These are phyloP conservation scores for Leucaena leucocephala DNA, from an alignment of 306 rosid species.

Conservation along the genomic window DNA sequence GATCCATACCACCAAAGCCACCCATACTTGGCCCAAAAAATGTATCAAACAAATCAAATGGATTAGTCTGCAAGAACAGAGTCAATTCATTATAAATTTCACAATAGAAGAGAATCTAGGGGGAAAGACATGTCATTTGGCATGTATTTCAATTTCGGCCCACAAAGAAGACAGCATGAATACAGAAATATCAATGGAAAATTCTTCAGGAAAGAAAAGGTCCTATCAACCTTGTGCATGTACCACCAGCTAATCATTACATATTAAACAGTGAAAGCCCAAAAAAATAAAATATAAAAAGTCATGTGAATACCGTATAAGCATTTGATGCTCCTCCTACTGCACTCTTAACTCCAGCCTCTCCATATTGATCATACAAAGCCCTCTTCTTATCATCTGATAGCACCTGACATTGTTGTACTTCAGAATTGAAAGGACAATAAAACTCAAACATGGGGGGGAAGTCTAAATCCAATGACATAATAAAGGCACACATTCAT, in stretches of 20 bases:
- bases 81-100: not conserved
- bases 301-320: slow-evolving; percentile 71
- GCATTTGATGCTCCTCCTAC: slow-evolving; percentile 89
- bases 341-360: slow-evolving; percentile 93
- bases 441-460: slow-evolving; percentile 33
- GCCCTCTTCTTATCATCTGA: slow-evolving; percentile 99
- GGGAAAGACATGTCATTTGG: slow-evolving; percentile 4
- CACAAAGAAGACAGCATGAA: slow-evolving; percentile 13
- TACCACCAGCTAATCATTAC: not conserved
- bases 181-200: not conserved
- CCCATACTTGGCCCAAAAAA: slow-evolving; percentile 71
- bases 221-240: slow-evolving; percentile 16
- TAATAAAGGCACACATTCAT: slow-evolving; percentile 18
- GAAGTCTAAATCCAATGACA: not conserved
- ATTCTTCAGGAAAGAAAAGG: slow-evolving; percentile 2
- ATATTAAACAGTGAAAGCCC: not conserved
- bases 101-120: not conserved
- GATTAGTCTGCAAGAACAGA: slow-evolving; percentile 65
- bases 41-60: slow-evolving; percentile 78
- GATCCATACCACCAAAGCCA: slow-evolving; percentile 67
- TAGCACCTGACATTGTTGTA: slow-evolving; percentile 88
- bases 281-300: not conserved
- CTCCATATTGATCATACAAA: slow-evolving; percentile 94
- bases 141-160: slow-evolving; percentile 33
- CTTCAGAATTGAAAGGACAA: slow-evolving; percentile 74